These are phyloP conservation scores for Dactylellina haptotyla DNA, from an alignment of 2,329 filamentous ascomycete genomes.

Conservation along the genomic window DNA sequence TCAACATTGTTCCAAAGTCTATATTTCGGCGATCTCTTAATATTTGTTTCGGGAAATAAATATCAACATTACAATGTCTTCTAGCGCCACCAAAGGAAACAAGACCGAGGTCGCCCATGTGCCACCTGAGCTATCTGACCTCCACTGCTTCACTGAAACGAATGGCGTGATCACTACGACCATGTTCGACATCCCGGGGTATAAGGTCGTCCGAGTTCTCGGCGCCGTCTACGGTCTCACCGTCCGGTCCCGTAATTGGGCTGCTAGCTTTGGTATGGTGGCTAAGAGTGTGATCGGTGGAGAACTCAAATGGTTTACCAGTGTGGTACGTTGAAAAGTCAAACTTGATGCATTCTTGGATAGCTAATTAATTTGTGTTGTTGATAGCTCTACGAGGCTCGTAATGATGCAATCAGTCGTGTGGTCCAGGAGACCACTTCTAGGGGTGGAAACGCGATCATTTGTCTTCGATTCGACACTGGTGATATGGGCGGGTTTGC, in stretches of 20 bases:
- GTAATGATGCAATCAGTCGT: constrained; percentile 70
- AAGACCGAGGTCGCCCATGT: constrained; percentile 10
- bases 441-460: constrained; percentile 70
- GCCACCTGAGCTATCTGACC: constrained; percentile 54
- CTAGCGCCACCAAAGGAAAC: too few relatives aligned
- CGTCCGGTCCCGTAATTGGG: constrained; percentile 70
- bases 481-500: constrained; percentile 68
- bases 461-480: constrained; percentile 70
- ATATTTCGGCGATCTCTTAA: too few relatives aligned
- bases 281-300: constrained; percentile 70
- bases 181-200: constrained; percentile 73
- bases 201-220: constrained; percentile 69
- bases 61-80: constrained; percentile 1
- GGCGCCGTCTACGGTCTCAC: constrained; percentile 70
- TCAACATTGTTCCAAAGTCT: too few relatives aligned
- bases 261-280: constrained; percentile 68
- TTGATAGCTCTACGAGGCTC: constrained; percentile 66
- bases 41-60: neutral
- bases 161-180: constrained; percentile 71
- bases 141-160: constrained; percentile 70
- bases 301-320: constrained; percentile 70
- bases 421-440: constrained; percentile 69
- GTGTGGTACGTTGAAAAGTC: constrained; percentile 60
- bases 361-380: too few relatives aligned
- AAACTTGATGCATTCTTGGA: too few relatives aligned